Conservation (phyloP, 2,329 filamentous ascomycete genomes). For the Exophiala dermatitidis region DNA sequence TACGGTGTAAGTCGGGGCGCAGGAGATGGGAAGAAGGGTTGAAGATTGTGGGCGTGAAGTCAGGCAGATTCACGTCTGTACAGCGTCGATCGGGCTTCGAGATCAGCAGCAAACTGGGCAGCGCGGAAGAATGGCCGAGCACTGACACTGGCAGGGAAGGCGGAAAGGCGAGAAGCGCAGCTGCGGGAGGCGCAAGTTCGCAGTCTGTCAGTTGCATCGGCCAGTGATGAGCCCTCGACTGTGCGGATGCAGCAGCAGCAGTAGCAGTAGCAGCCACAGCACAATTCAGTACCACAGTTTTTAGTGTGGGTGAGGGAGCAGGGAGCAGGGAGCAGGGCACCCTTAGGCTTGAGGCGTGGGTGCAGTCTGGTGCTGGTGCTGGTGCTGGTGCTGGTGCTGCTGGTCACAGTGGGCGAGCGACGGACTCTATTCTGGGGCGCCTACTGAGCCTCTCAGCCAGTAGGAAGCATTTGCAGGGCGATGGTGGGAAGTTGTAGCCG, state of each 20-base stretch:
- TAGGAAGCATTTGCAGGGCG: not conserved
- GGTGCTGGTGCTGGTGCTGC: not conserved
- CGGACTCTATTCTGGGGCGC: not conserved
- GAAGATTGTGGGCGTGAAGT: constrained; percentile 8
- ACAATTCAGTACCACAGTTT: too few relatives aligned
- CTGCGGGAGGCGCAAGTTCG: not conserved
- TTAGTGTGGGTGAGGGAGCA: too few relatives aligned
- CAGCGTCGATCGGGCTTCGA: constrained; percentile 7
- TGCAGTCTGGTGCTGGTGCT: too few relatives aligned
- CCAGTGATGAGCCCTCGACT: not conserved
- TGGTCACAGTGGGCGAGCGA: not conserved
- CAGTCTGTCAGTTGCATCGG: not conserved
- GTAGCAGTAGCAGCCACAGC: too few relatives aligned
- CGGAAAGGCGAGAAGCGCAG: not conserved
- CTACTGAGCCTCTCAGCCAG: not conserved
- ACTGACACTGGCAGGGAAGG: not conserved
- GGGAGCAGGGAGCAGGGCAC: too few relatives aligned
- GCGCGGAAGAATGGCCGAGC: too few relatives aligned
- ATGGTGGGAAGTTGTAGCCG: not conserved
- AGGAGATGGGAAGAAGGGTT: constrained; percentile 7
- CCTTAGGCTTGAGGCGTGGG: too few relatives aligned
- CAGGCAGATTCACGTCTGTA: not conserved
- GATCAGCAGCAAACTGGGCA: constrained; percentile 1
- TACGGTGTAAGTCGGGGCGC: constrained; percentile 5
- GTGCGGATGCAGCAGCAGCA: too few relatives aligned